phyloP scores from a whole-genome alignment of 2,329 filamentous ascomycete genomes.

The Pseudocercospora musae region DNA sequence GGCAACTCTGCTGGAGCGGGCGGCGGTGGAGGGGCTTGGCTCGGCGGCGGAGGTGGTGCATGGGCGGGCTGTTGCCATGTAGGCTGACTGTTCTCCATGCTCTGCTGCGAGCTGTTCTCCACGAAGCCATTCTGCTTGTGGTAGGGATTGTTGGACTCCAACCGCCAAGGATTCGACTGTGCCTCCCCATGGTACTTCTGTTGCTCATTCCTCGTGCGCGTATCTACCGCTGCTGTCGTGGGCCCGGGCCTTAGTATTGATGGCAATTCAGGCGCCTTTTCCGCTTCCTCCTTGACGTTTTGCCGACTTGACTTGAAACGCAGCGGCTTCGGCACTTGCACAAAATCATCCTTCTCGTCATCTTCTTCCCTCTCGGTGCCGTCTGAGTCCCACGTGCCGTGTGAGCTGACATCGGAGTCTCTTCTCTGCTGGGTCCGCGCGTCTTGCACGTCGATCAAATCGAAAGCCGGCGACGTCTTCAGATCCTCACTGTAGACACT shows the following conservation, averaged over 20 bases:
- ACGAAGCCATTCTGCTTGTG: constrained; percentile 13
- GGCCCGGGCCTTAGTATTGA: constrained; percentile 29
- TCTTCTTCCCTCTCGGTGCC: constrained; percentile 15
- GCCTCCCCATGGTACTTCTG: constrained; percentile 25
- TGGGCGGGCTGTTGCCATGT: constrained; percentile 38
- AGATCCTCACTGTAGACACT: constrained; percentile 37
- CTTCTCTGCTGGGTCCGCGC: constrained; percentile 25
- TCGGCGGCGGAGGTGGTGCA: constrained; percentile 21
- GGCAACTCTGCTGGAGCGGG: constrained; percentile 42
- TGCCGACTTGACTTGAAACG: constrained; percentile 27
- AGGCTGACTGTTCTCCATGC: constrained; percentile 36
- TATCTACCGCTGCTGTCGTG: constrained; percentile 13
- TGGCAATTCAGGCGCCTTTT: constrained; percentile 26
- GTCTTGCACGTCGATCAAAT: constrained; percentile 37
- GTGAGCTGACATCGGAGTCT: constrained; percentile 38
- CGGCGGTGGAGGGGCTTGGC: constrained; percentile 15
- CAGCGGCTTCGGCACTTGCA: constrained; percentile 31
- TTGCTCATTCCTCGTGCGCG: constrained; percentile 15
- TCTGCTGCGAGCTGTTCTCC: neutral
- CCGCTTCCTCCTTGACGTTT: constrained; percentile 15
- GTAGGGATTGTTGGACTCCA: constrained; percentile 26
- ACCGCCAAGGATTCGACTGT: constrained; percentile 29
- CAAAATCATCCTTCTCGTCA: constrained; percentile 18
- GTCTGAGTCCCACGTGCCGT: constrained; percentile 37
- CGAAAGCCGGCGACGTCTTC: constrained; percentile 39